A percentile compares a stretch with the other conserved stretches of the same genome.
These are phyloP conservation scores for Saccharomycopsis vini DNA, from an alignment of 805 yeast species.

Conservation along the genomic window DNA sequence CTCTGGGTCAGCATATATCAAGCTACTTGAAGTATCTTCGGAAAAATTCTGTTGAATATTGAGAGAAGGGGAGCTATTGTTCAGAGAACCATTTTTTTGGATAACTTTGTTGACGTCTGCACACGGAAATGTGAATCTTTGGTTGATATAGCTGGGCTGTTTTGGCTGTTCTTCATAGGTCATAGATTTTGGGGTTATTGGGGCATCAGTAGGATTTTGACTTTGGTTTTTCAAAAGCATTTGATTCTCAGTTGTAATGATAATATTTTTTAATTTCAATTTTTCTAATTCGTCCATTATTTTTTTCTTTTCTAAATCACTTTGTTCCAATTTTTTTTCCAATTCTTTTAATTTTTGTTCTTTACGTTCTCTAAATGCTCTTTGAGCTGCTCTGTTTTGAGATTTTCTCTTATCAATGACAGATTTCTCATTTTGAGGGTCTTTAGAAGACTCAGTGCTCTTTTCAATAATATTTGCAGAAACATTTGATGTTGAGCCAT, in stretches of 20 bases:
- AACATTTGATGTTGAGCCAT: not conserved
- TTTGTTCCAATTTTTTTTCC: conserved; percentile 45
- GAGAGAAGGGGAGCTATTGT: no score
- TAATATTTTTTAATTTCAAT: conserved; percentile 44
- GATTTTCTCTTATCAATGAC: conserved; percentile 54
- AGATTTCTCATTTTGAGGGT: conserved; percentile 2
- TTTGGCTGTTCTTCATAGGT: not conserved
- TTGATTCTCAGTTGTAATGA: conserved; percentile 56
- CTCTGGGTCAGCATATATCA: conserved; percentile 22
- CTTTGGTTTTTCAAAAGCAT: conserved; percentile 32
- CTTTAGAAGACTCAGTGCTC: not conserved
- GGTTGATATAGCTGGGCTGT: not conserved
- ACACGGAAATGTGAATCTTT: conserved; percentile 13
- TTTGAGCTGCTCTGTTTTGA: conserved; percentile 79
- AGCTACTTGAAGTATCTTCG: conserved; percentile 12
- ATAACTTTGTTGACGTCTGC: not conserved
- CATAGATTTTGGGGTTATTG: not conserved
- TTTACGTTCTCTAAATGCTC: conserved; percentile 78
- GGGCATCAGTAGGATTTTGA: not conserved
- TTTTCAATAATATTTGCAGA: not conserved
- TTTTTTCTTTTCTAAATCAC: conserved; percentile 45
- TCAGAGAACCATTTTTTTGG: not conserved
- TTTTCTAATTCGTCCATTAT: conserved; percentile 41
- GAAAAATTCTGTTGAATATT: not conserved
- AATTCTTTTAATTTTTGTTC: conserved; percentile 64